These are phyloP conservation scores for Abortiporus biennis DNA, from an alignment of 1,284 basidiomycete species.

Conservation along the genomic window DNA sequence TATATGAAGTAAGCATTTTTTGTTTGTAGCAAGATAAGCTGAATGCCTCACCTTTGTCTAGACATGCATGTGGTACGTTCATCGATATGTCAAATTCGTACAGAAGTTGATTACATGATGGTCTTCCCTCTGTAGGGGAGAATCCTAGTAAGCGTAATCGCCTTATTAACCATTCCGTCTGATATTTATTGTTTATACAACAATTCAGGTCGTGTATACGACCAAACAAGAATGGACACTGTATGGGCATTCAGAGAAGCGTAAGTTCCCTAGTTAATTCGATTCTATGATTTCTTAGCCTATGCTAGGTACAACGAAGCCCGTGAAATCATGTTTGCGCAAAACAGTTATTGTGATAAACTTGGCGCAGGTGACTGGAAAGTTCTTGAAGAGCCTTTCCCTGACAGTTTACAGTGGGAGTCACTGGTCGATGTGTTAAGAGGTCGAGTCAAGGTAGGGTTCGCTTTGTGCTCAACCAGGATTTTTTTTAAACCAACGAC, in stretches of 20 bases:
- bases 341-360: conserved; percentile 65
- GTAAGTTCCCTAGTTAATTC: conserved; percentile 10
- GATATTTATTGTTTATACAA: not conserved
- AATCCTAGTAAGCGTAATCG: conserved; percentile 24
- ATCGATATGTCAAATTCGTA: not conserved
- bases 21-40: conserved; percentile 3
- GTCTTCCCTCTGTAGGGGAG: conserved; percentile 19
- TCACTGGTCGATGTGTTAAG: conserved; percentile 77
- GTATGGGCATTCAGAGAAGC: conserved; percentile 37
- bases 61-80: conserved; percentile 31
- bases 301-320: conserved; percentile 58
- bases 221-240: conserved; percentile 37
- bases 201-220: conserved; percentile 25
- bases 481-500: too few relatives aligned
- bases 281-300: not conserved
- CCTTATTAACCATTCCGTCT: not conserved
- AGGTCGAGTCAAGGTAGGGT: conserved; percentile 58
- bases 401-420: conserved; percentile 77
- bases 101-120: not conserved
- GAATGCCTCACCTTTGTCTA: conserved; percentile 9
- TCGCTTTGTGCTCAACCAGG: too few relatives aligned
- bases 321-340: conserved; percentile 58
- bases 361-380: conserved; percentile 45
- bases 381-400: conserved; percentile 43
- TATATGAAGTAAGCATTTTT: conserved; percentile 39